phyloP scores from a whole-genome alignment of 257 asterid species.

The Gentiana macrophylla region DNA sequence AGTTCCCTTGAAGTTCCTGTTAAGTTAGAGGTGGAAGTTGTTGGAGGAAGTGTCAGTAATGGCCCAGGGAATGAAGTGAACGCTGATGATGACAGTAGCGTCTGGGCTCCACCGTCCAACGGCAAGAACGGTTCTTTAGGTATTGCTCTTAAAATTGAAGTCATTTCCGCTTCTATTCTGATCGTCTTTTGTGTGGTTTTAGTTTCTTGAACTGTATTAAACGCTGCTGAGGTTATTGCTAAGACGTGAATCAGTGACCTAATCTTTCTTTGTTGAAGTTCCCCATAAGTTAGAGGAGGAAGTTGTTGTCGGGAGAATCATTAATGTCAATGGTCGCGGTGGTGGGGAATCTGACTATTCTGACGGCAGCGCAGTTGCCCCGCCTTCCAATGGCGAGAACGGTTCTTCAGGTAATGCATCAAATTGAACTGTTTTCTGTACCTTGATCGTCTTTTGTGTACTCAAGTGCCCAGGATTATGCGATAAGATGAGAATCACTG shows the following conservation, averaged over 20 bases:
- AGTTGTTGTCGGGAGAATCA: conserved; percentile 16
- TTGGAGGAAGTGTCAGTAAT: conserved; percentile 11
- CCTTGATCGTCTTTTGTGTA: no score
- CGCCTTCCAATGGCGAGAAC: conserved; percentile 35
- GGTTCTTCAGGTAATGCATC: conserved; percentile 52
- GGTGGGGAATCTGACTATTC: conserved; percentile 6
- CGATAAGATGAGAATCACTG: no score
- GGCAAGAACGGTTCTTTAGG: conserved; percentile 44
- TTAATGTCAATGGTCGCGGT: conserved; percentile 3
- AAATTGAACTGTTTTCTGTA: not conserved
- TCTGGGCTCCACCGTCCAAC: conserved; percentile 22
- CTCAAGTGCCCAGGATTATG: no score
- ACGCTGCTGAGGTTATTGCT: no score
- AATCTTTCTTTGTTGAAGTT: conserved; percentile 19
- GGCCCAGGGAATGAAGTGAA: conserved; percentile 2
- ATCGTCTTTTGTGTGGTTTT: no score
- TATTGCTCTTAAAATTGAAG: conserved; percentile 2
- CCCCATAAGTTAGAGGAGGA: conserved; percentile 32
- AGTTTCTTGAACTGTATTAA: no score
- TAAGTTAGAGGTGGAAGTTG: conserved; percentile 29
- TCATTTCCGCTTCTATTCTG: no score
- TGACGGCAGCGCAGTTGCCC: conserved; percentile 8
- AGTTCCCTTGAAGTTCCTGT: conserved; percentile 39
- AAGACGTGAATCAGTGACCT: no score
- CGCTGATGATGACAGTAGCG: conserved; percentile 5